These are phyloP conservation scores for Umbelopsis sp. DNA, from an alignment of 371 early-diverging fungal genomes.

Conservation along the genomic window DNA sequence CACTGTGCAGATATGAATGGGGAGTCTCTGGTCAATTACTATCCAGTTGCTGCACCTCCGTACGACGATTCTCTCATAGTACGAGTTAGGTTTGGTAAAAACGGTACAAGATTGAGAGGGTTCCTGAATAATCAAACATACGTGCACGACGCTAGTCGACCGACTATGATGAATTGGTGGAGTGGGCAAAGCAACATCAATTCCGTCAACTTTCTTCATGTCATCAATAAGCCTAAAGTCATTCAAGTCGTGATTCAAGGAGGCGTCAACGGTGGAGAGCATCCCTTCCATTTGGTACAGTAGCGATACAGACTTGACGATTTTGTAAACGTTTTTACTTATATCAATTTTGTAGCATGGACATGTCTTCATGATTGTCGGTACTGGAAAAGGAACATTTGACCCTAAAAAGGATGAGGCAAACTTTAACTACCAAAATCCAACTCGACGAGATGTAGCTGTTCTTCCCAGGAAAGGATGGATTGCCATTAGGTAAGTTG, in stretches of 20 bases:
- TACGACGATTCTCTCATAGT: not conserved
- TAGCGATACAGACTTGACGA: not conserved
- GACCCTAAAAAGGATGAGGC: constrained; percentile 25
- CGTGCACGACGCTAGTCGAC: not conserved
- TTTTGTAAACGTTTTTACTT: not conserved
- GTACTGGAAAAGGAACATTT: constrained; percentile 14
- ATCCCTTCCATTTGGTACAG: constrained; percentile 23
- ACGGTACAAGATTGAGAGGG: constrained; percentile 6
- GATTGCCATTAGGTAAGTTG: constrained; percentile 12
- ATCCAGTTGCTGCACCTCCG: not conserved
- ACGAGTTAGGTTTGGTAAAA: not conserved
- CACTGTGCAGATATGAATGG: constrained; percentile 20
- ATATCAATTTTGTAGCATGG: constrained; percentile 9
- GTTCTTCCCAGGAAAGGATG: constrained; percentile 17
- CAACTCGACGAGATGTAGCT: constrained; percentile 18
- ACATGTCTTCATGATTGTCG: constrained; percentile 12
- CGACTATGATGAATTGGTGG: constrained; percentile 19
- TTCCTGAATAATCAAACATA: constrained; percentile 20
- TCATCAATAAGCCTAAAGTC: not conserved
- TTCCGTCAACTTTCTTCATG: not conserved
- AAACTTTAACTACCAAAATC: constrained; percentile 20
- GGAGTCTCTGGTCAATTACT: constrained; percentile 5
- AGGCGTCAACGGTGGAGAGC: constrained; percentile 7
- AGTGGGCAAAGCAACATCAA: constrained; percentile 13
- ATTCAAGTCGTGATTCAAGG: constrained; percentile 11